Evolutionary conservation across 2,329 filamentous ascomycete species (phyloP).

Genomic region (Botrytis hyacinthi): DNA sequence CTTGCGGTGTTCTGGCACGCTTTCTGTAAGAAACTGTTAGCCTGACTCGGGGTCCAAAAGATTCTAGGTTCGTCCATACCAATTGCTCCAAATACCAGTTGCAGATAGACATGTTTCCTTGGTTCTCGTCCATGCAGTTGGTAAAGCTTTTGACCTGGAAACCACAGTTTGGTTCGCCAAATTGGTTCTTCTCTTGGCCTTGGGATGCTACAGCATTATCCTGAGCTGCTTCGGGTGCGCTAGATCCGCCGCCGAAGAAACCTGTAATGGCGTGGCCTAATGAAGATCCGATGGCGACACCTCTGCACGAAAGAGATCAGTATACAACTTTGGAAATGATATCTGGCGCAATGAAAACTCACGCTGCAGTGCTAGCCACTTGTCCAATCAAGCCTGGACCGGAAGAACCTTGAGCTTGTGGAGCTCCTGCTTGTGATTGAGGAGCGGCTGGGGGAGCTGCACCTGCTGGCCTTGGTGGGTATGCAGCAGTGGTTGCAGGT

Average conservation of each 20-base stretch:
- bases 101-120: conserved; percentile 92
- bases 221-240: conserved; percentile 51
- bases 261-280: conserved; percentile 94
- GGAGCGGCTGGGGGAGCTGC: conserved; percentile 46
- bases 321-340: neutral
- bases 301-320: conserved; percentile 52
- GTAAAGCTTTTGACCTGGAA: conserved; percentile 82
- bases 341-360: conserved; percentile 48
- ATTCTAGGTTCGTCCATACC: conserved; percentile 40
- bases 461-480: conserved; percentile 50
- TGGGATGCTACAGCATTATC: conserved; percentile 52
- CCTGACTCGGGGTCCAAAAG: conserved; percentile 20
- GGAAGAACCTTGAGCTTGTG: conserved; percentile 44
- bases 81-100: conserved; percentile 98
- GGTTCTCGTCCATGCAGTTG: conserved; percentile 93
- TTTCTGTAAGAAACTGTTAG: conserved; percentile 53
- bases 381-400: conserved; percentile 89
- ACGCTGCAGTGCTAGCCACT: conserved; percentile 98
- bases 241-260: conserved; percentile 75
- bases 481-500: conserved; percentile 63
- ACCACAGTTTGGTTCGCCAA: conserved; percentile 67
- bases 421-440: conserved; percentile 28
- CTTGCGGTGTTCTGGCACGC: conserved; percentile 76
- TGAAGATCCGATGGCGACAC: conserved; percentile 93
- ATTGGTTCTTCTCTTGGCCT: conserved; percentile 51